A percentile compares a stretch with the other conserved stretches of the same genome.
Conservation (phyloP, 2,329 filamentous ascomycete genomes). For the Neopestalotiopsis sp. region DNA sequence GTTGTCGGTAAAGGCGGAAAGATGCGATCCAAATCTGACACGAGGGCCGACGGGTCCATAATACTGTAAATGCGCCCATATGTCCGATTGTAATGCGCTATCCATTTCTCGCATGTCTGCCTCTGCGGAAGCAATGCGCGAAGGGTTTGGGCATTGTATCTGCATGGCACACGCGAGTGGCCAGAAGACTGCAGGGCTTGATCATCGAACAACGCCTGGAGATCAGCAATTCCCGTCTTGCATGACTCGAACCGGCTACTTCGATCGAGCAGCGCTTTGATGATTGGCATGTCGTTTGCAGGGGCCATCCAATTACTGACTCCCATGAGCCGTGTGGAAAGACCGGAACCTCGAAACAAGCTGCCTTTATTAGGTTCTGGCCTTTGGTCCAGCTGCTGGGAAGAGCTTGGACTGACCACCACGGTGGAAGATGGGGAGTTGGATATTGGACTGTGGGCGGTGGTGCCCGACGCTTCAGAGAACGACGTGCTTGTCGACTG, state of each 20-base stretch:
- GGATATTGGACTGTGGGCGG: not conserved
- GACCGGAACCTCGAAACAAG: not conserved
- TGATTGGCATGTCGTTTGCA: not conserved
- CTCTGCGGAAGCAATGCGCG: not conserved
- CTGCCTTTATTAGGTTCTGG: not conserved
- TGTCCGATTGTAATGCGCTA: not conserved
- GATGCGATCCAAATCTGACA: not conserved
- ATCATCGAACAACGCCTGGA: not conserved
- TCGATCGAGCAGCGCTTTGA: not conserved
- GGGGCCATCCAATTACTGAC: not conserved
- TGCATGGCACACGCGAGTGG: not conserved
- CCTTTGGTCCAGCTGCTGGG: not conserved
- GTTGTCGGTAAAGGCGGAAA: not conserved
- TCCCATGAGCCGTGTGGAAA: not conserved
- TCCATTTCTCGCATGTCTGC: not conserved
- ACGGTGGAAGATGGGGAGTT: not conserved
- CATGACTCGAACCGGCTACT: not conserved
- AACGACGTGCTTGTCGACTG: not conserved
- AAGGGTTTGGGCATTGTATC: not conserved
- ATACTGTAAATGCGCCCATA: not conserved
- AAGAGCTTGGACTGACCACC: not conserved
- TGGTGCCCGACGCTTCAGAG: not conserved
- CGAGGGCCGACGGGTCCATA: not conserved
- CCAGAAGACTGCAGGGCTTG: not conserved
- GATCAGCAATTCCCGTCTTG: not conserved